A percentile compares a stretch with the other conserved stretches of the same genome.
Evolutionary conservation across 208 protist species (phyloP).

Genomic region (Crithidia expoeki): DNA sequence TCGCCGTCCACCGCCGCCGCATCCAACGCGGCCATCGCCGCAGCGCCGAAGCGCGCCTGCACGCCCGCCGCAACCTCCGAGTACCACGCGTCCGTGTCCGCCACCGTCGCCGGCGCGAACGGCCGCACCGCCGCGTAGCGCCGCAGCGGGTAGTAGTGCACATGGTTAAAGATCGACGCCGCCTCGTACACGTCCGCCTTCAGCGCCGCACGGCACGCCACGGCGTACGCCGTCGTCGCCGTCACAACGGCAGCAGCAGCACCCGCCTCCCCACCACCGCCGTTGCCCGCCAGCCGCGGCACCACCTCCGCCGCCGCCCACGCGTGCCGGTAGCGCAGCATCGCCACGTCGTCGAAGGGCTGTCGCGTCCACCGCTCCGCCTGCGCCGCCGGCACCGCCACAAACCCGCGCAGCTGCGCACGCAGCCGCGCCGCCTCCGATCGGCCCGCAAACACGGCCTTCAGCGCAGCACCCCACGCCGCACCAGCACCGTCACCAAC

Average conservation of each 20-base stretch:
- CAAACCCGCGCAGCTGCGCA: no score
- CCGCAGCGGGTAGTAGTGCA: conserved; percentile 61
- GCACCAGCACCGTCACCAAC: no score
- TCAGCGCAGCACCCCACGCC: no score
- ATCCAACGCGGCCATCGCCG: not conserved
- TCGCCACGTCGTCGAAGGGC: conserved; percentile 49
- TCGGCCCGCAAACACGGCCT: no score
- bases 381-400: no score
- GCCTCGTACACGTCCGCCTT: conserved; percentile 33
- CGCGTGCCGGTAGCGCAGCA: conserved; percentile 45
- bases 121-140: conserved; percentile 41
- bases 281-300: conserved; percentile 19
- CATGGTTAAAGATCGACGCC: conserved; percentile 48
- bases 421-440: no score
- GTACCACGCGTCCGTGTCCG: conserved; percentile 47
- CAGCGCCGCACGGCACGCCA: conserved; percentile 18
- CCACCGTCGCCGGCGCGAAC: conserved; percentile 39
- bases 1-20: not conserved
- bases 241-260: no score
- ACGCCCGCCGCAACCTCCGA: conserved; percentile 43
- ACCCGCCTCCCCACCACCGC: not conserved
- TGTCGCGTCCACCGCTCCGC: conserved; percentile 21
- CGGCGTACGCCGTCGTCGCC: conserved; percentile 5
- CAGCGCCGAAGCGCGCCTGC: conserved; percentile 25
- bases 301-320: conserved; percentile 29